A percentile compares a stretch with the other conserved stretches of the same genome.
These are phyloP conservation scores for Ascoidea rubescens DNA, from an alignment of 805 yeast genomes.

Conservation along the genomic window DNA sequence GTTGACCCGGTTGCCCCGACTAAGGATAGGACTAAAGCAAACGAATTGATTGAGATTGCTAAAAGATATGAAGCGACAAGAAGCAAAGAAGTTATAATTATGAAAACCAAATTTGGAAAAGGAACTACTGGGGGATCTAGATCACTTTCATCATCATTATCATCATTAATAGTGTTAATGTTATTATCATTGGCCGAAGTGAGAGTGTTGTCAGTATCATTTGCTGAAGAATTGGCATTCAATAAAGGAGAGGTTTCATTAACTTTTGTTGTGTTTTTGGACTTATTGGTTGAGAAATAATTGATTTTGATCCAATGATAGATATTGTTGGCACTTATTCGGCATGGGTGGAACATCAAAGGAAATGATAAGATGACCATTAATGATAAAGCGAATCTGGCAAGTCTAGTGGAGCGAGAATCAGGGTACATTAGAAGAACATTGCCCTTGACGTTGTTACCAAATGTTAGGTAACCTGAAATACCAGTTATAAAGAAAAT, in stretches of 20 bases:
- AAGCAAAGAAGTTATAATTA: slow-evolving; percentile 32
- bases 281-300: slow-evolving; percentile 1
- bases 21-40: slow-evolving; percentile 55
- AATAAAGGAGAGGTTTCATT: slow-evolving; percentile 3
- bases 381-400: slow-evolving; percentile 47
- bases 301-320: slow-evolving; percentile 27
- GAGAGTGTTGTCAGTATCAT: too few relatives aligned
- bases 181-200: background rate
- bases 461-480: slow-evolving; percentile 62
- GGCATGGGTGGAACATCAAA: slow-evolving; percentile 67
- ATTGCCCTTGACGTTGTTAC: slow-evolving; percentile 51
- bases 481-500: slow-evolving; percentile 55
- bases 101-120: slow-evolving; percentile 30
- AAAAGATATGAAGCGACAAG: slow-evolving; percentile 34
- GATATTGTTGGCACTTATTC: slow-evolving; percentile 61
- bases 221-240: background rate
- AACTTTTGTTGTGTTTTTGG: background rate
- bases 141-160: background rate
- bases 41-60: slow-evolving; percentile 46
- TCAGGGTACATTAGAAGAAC: slow-evolving; percentile 54
- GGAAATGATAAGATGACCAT: slow-evolving; percentile 74
- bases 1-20: slow-evolving; percentile 83
- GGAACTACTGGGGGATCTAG: slow-evolving; percentile 25
- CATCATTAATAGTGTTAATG: background rate
- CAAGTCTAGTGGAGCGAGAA: slow-evolving; percentile 33